Conservation (phyloP, 192 early-diverging fungal genomes). For the Coemansia furcata region DNA sequence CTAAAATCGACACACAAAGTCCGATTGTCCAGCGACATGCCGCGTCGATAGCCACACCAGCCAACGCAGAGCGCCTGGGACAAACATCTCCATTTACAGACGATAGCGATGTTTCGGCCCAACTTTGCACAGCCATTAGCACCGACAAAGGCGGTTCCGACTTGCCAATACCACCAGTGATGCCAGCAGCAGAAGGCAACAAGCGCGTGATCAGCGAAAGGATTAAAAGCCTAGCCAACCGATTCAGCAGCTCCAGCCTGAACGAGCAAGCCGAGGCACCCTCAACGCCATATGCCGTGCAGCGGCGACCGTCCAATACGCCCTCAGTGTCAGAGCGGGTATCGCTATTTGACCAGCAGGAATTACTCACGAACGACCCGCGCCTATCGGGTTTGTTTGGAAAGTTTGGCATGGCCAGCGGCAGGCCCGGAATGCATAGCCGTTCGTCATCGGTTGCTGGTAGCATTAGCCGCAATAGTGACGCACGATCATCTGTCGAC, state of each 20-base stretch:
- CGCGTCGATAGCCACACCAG: neutral
- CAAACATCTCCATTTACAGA: slow-evolving; percentile 4
- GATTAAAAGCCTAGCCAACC: slow-evolving; percentile 42
- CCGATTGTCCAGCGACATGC: slow-evolving; percentile 1
- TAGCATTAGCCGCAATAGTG: slow-evolving; percentile 1
- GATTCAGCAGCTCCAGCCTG: slow-evolving; percentile 46
- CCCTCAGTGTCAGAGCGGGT: slow-evolving; percentile 50
- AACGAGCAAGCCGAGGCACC: slow-evolving; percentile 15
- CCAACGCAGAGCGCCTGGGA: neutral
- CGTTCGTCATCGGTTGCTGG: slow-evolving; percentile 37
- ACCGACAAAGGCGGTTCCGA: slow-evolving; percentile 16
- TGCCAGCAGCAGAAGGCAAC: slow-evolving; percentile 10
- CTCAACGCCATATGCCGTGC: slow-evolving; percentile 9
- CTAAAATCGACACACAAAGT: slow-evolving; percentile 22
- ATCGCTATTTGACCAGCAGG: slow-evolving; percentile 38
- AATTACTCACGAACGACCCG: slow-evolving; percentile 23
- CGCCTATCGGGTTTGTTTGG: slow-evolving; percentile 37
- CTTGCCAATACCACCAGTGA: neutral
- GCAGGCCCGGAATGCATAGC: slow-evolving; percentile 20
- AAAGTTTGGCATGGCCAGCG: slow-evolving; percentile 34
- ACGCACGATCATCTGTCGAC: neutral
- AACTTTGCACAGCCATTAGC: neutral
- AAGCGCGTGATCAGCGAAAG: slow-evolving; percentile 49
- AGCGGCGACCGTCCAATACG: slow-evolving; percentile 44
- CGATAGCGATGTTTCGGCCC: slow-evolving; percentile 27